These are phyloP conservation scores for Clonostachys sp. DNA, from an alignment of 2,329 filamentous ascomycete genomes.

Conservation along the genomic window DNA sequence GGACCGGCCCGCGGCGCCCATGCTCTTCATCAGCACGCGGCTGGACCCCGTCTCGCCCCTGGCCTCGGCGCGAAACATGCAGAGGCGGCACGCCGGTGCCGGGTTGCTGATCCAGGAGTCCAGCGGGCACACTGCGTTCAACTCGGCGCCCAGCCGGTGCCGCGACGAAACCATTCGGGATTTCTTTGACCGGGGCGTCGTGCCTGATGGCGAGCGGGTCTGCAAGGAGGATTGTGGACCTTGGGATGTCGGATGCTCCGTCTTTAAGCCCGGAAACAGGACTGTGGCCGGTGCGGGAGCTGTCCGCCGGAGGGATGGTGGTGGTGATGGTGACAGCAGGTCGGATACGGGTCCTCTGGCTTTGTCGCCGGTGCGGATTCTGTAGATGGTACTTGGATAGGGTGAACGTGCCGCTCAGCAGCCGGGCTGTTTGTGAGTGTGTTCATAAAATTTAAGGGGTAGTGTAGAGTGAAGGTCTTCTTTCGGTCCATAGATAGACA, in stretches of 20 bases:
- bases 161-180: slow-evolving; percentile 1
- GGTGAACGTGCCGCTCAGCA: too few relatives aligned
- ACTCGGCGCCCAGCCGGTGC: slow-evolving; percentile 9
- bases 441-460: too few relatives aligned
- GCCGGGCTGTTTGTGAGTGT: too few relatives aligned
- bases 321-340: too few relatives aligned
- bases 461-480: too few relatives aligned
- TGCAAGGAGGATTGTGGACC: slow-evolving; percentile 11
- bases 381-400: too few relatives aligned
- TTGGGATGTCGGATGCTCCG: slow-evolving; percentile 2
- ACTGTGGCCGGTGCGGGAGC: too few relatives aligned
- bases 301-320: too few relatives aligned
- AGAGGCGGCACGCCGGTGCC: slow-evolving; percentile 16
- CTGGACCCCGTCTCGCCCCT: slow-evolving; percentile 42
- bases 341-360: too few relatives aligned
- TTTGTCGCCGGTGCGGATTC: too few relatives aligned
- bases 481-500: too few relatives aligned
- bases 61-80: slow-evolving; percentile 22
- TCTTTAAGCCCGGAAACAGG: too few relatives aligned
- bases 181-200: slow-evolving; percentile 10
- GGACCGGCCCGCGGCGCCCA: slow-evolving; percentile 29
- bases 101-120: slow-evolving; percentile 19
- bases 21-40: slow-evolving; percentile 35
- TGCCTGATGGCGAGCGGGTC: slow-evolving; percentile 12
- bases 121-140: slow-evolving; percentile 17